phyloP scores from a whole-genome alignment of 2,329 filamentous ascomycete species.

The Fusarium camptoceras region DNA sequence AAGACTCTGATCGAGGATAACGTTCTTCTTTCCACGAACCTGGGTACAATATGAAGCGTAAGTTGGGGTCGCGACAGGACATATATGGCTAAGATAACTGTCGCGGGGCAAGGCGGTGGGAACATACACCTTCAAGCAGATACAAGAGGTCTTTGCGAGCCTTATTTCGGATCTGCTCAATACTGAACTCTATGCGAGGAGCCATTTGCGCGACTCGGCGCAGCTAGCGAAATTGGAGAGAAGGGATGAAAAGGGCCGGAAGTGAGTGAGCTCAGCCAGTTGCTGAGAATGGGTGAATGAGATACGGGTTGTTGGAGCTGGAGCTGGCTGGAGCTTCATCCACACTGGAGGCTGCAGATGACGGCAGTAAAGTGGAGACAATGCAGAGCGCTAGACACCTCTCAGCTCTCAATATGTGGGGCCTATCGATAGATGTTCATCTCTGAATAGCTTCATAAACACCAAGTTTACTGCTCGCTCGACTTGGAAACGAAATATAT shows the following conservation, averaged over 20 bases:
- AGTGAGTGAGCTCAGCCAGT: slow-evolving; percentile 34
- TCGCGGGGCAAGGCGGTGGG: slow-evolving; percentile 31
- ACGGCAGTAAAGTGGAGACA: slow-evolving; percentile 39
- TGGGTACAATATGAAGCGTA: slow-evolving; percentile 54
- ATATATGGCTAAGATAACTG: slow-evolving; percentile 3
- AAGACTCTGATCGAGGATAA: slow-evolving; percentile 91
- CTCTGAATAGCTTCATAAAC: not conserved
- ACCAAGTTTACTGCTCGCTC: not conserved
- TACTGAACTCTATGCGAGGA: slow-evolving; percentile 77
- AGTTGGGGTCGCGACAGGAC: slow-evolving; percentile 10
- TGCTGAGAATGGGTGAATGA: slow-evolving; percentile 11
- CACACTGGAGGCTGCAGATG: slow-evolving; percentile 18
- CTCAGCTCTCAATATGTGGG: slow-evolving; percentile 16
- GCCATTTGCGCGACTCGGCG: slow-evolving; percentile 70
- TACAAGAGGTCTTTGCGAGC: slow-evolving; percentile 89
- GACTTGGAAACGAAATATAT: not conserved
- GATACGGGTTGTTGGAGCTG: slow-evolving; percentile 21
- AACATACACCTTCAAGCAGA: slow-evolving; percentile 93
- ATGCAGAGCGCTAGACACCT: slow-evolving; percentile 1
- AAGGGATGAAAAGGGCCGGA: slow-evolving; percentile 9
- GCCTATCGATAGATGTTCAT: not conserved
- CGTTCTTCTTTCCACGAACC: slow-evolving; percentile 98
- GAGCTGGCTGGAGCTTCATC: not conserved
- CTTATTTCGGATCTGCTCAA: slow-evolving; percentile 81
- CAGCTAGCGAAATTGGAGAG: slow-evolving; percentile 19